These are phyloP conservation scores for Aureobasidium melanogenum DNA, from an alignment of 2,329 filamentous ascomycete genomes.

Conservation along the genomic window DNA sequence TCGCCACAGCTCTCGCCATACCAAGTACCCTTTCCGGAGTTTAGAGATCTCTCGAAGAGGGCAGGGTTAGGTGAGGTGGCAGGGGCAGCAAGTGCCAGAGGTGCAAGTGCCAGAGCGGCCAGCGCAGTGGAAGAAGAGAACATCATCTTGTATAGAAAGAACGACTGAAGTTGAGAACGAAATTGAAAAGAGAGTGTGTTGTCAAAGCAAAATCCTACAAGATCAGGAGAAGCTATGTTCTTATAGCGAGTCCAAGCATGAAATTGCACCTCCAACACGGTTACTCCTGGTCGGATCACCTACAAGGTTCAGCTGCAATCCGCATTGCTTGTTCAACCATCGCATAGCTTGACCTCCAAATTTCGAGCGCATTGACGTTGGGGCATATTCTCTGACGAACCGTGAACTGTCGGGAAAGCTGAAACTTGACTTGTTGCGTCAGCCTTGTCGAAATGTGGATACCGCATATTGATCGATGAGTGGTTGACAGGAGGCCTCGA, in stretches of 20 bases:
- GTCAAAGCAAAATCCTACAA: background rate
- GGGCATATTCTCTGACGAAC: background rate
- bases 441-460: background rate
- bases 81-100: constrained; percentile 1
- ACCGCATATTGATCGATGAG: background rate
- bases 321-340: background rate
- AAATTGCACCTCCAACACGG: background rate
- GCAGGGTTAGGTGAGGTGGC: background rate
- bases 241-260: background rate
- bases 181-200: background rate
- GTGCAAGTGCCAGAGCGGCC: background rate
- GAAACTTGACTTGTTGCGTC: constrained; percentile 3
- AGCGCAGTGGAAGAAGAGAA: constrained; percentile 3
- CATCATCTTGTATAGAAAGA: constrained; percentile 1
- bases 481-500: background rate
- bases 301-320: background rate
- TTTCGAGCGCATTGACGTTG: background rate
- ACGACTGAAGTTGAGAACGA: background rate
- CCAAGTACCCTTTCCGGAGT: constrained; percentile 6
- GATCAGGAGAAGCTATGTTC: background rate
- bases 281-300: background rate
- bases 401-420: background rate
- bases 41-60: background rate
- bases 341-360: background rate
- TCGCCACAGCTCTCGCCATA: constrained; percentile 15